Evolutionary conservation across 345 rosid genomes (phyloP).

Genomic region (Euphorbia pulcherrima): DNA sequence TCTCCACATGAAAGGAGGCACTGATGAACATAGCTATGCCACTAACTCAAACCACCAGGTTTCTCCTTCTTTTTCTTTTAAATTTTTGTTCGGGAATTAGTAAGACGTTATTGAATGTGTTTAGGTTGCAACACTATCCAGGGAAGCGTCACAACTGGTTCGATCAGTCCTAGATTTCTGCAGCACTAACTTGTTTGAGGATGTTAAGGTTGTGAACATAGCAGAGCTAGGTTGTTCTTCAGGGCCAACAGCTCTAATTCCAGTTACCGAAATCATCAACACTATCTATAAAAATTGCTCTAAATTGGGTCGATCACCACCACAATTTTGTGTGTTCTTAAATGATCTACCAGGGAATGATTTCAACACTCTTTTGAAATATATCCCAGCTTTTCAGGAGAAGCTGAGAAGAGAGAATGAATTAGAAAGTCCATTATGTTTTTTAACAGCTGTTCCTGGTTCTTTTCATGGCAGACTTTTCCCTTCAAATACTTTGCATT

Average conservation of each 20-base stretch:
- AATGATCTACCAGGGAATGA: conserved; percentile 41
- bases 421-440: conserved; percentile 12
- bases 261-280: conserved; percentile 21
- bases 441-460: conserved; percentile 37
- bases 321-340: conserved; percentile 33
- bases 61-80: neutral
- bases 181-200: conserved; percentile 4
- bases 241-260: conserved; percentile 32
- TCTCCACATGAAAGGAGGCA: conserved; percentile 30
- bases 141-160: conserved; percentile 20
- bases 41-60: conserved; percentile 32
- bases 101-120: too few relatives aligned
- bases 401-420: conserved; percentile 32
- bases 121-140: conserved; percentile 26
- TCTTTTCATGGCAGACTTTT: conserved; percentile 47
- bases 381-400: conserved; percentile 29
- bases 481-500: conserved; percentile 32
- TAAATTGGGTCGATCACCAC: conserved; percentile 16
- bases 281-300: conserved; percentile 16
- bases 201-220: conserved; percentile 8
- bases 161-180: conserved; percentile 30
- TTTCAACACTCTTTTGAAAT: conserved; percentile 44
- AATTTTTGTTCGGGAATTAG: too few relatives aligned
- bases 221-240: conserved; percentile 52
- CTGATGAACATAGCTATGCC: conserved; percentile 39